These are phyloP conservation scores for Pythium myriotylum DNA, from an alignment of 352 stramenopile genomes.

Conservation along the genomic window DNA sequence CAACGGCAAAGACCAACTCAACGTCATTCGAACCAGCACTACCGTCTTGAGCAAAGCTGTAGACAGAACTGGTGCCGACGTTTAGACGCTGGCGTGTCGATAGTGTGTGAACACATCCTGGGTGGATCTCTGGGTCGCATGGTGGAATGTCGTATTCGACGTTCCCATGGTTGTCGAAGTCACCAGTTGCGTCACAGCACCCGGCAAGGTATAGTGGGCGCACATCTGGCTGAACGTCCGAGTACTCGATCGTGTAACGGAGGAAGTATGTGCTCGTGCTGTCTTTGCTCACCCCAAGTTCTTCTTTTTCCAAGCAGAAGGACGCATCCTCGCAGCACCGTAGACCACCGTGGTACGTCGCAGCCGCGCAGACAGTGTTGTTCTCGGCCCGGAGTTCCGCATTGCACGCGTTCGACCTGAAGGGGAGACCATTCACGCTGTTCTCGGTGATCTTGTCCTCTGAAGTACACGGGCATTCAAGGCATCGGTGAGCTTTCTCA, in stretches of 20 bases:
- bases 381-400: slow-evolving; percentile 64
- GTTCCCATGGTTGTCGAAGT: slow-evolving; percentile 63
- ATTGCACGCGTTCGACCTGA: slow-evolving; percentile 53
- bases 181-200: slow-evolving; percentile 73
- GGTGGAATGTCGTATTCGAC: slow-evolving; percentile 78
- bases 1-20: slow-evolving; percentile 78
- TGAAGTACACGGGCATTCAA: slow-evolving; percentile 80
- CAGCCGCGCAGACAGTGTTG: slow-evolving; percentile 64
- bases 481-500: slow-evolving; percentile 53
- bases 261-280: slow-evolving; percentile 60
- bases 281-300: slow-evolving; percentile 36
- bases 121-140: slow-evolving; percentile 65
- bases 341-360: slow-evolving; percentile 71
- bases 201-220: slow-evolving; percentile 65
- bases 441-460: slow-evolving; percentile 55
- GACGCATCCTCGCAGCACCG: slow-evolving; percentile 76
- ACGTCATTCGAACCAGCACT: slow-evolving; percentile 49
- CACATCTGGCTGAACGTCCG: slow-evolving; percentile 53
- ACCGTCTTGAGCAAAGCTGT: slow-evolving; percentile 21
- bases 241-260: slow-evolving; percentile 81
- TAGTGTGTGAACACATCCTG: slow-evolving; percentile 78
- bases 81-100: slow-evolving; percentile 68
- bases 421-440: slow-evolving; percentile 56
- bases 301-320: slow-evolving; percentile 64
- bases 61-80: slow-evolving; percentile 32